Conservation (phyloP, 225 moss, liverwort and hornwort genomes). For the Antitrichia curtipendula region DNA sequence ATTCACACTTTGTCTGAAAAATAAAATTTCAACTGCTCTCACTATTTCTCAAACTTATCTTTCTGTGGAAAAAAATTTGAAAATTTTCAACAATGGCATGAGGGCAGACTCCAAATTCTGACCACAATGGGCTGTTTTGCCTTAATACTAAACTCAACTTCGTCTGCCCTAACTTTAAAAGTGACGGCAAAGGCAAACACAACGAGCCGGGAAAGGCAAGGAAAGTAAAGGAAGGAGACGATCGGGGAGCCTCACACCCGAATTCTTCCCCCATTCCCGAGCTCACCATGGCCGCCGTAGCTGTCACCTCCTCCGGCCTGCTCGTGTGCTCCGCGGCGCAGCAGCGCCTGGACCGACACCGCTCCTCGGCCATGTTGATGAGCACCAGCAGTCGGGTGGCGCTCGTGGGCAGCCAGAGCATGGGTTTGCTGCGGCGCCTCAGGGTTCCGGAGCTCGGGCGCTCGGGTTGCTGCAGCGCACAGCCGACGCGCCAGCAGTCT, state of each 20-base stretch:
- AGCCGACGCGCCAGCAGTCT: background rate
- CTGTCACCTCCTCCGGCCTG: background rate
- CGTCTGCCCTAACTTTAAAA: background rate
- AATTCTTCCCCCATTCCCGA: background rate
- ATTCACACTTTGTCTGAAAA: too few relatives aligned
- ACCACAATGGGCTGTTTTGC: too few relatives aligned
- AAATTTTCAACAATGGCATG: too few relatives aligned
- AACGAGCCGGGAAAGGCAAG: background rate
- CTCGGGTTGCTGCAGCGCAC: background rate
- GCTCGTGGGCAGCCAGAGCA: background rate
- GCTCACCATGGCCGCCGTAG: background rate
- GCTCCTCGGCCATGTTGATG: conserved; percentile 1
- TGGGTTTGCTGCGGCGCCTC: conserved; percentile 11
- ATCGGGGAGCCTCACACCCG: background rate
- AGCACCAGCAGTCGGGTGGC: conserved; percentile 1
- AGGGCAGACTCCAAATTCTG: too few relatives aligned
- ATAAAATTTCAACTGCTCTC: too few relatives aligned
- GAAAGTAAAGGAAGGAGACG: background rate
- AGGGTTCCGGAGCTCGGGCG: background rate
- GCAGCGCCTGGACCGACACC: background rate
- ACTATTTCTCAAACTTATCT: too few relatives aligned
- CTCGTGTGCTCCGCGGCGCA: conserved; percentile 1
- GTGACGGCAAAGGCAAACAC: background rate
- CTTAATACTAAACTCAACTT: background rate
- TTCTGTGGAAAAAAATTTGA: too few relatives aligned